These are phyloP conservation scores for Sporisorium iseilematis-ciliati DNA, from an alignment of 1,284 basidiomycete species.

Conservation along the genomic window DNA sequence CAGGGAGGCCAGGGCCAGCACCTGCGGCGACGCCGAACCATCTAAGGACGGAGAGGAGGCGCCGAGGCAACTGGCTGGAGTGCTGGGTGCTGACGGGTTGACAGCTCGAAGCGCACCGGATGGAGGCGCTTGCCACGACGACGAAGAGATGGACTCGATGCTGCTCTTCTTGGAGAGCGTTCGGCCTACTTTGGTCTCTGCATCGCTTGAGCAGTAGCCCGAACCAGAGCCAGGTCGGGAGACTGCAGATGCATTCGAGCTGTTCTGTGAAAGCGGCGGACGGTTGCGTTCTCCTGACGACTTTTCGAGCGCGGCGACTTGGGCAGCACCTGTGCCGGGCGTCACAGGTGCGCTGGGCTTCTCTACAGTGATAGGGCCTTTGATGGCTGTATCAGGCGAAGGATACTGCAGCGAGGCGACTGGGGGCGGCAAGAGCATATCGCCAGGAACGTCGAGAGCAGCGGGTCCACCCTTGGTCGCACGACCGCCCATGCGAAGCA, in stretches of 20 bases:
- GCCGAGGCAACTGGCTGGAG: slow-evolving; percentile 26
- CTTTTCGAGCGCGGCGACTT: slow-evolving; percentile 44
- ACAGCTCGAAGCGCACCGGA: slow-evolving; percentile 25
- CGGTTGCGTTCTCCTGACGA: slow-evolving; percentile 40
- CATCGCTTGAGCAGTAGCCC: slow-evolving; percentile 4
- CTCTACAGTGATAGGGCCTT: slow-evolving; percentile 42
- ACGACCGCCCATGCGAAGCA: slow-evolving; percentile 54
- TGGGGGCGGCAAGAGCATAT: slow-evolving; percentile 52
- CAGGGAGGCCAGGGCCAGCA: slow-evolving; percentile 45
- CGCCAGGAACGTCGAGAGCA: slow-evolving; percentile 30
- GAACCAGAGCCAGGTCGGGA: slow-evolving; percentile 9
- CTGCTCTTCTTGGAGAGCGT: slow-evolving; percentile 18
- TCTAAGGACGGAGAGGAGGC: slow-evolving; percentile 24
- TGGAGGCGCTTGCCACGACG: slow-evolving; percentile 47
- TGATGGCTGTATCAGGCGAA: slow-evolving; percentile 21
- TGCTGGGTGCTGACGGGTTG: slow-evolving; percentile 29
- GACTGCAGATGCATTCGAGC: slow-evolving; percentile 17
- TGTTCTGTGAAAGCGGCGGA: slow-evolving; percentile 23
- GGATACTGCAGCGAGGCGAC: slow-evolving; percentile 34
- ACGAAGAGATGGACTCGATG: slow-evolving; percentile 47
- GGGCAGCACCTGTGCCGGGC: slow-evolving; percentile 41
- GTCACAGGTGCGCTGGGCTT: slow-evolving; percentile 37
- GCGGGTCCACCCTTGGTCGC: slow-evolving; percentile 32
- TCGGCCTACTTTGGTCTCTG: neutral
- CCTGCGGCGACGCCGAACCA: slow-evolving; percentile 39